Base-by-base conservation (phyloP, 2,329 filamentous ascomycete species). In the Calcarisporium arbuscula region DNA sequence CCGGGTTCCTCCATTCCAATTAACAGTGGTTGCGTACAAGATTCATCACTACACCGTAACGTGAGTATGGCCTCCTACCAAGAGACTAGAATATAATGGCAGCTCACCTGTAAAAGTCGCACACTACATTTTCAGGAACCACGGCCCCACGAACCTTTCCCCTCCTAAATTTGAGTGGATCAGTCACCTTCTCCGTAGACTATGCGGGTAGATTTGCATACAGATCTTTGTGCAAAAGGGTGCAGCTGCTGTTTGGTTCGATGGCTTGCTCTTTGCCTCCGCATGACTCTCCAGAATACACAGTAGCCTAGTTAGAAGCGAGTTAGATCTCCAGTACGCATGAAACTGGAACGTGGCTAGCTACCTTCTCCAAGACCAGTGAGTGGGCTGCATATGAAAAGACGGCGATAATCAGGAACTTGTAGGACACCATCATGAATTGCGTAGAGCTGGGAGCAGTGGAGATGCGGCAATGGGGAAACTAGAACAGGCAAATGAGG, bases 251-350 rank as follows among this genome's bases (percentile, higher is more conserved):
- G 21, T 40, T 27, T 6, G 34, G 23, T 17, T 36, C 25, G 15
- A 39, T 8, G 14, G 5, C 29, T 9, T 39, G 28, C 15, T 16
- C 17, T 19, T 12, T 6, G 8, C 37, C 37, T 8, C 18, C 9
- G 33, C 33, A 39, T 16, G 18, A 12, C 18, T 19, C 18, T 16
- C 35, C 14, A 17, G 33, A 35, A 26, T 29, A 39, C 28, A 36
- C 16, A 11, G 19, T 16, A 14, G 25, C 32, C 33, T 36, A n/a
- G 12, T 10, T 4, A 25, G 10, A 7, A 19, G 4, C 23, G 18
- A 28, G 15, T 28, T 16, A 20, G 49, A 59, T 62, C 56, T 46
- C 54, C 35, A 32, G 57, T 67, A 10, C 14, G 39, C 19, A 35
- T 36, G 16, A 41, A 40, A 28, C 47, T 42, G 28, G 39, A n/a